A percentile compares a stretch with the other conserved stretches of the same genome.
Conservation (phyloP, 805 yeast genomes). For the Metschnikowia baotianmanensis region DNA sequence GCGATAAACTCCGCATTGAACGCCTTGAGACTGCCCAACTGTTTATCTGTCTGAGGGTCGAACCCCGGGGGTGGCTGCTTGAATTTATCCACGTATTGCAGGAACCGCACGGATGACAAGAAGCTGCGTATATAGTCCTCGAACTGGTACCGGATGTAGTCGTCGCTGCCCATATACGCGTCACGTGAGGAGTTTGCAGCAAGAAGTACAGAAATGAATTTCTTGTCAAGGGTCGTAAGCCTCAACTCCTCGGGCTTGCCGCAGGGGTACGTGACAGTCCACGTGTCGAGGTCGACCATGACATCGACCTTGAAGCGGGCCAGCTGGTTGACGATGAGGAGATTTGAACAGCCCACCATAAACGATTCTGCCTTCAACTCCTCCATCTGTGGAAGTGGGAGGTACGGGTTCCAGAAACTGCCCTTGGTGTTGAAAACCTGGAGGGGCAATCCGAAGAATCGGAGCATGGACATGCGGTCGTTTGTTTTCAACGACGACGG, state of each 20-base stretch:
- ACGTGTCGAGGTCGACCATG: slow-evolving; percentile 66
- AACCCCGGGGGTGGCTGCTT: slow-evolving; percentile 44
- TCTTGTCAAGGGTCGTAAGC: slow-evolving; percentile 54
- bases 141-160: slow-evolving; percentile 79
- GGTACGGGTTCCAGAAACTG: slow-evolving; percentile 86
- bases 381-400: slow-evolving; percentile 89
- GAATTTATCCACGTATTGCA: slow-evolving; percentile 48
- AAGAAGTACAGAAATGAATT: slow-evolving; percentile 64
- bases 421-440: slow-evolving; percentile 78
- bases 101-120: slow-evolving; percentile 68
- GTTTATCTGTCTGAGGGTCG: slow-evolving; percentile 12
- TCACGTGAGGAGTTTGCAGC: slow-evolving; percentile 37
- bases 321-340: slow-evolving; percentile 64
- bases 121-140: slow-evolving; percentile 86
- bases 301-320: slow-evolving; percentile 63
- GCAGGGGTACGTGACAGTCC: slow-evolving; percentile 45
- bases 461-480: slow-evolving; percentile 71
- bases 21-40: slow-evolving; percentile 28
- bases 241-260: slow-evolving; percentile 31
- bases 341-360: slow-evolving; percentile 85
- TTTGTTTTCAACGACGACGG: slow-evolving; percentile 72
- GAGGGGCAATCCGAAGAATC: slow-evolving; percentile 84
- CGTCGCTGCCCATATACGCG: slow-evolving; percentile 55
- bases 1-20: slow-evolving; percentile 34
- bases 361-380: slow-evolving; percentile 68